Evolutionary conservation across 2,329 filamentous ascomycete genomes (phyloP).

Genomic region (Ceratocystis smalleyi): DNA sequence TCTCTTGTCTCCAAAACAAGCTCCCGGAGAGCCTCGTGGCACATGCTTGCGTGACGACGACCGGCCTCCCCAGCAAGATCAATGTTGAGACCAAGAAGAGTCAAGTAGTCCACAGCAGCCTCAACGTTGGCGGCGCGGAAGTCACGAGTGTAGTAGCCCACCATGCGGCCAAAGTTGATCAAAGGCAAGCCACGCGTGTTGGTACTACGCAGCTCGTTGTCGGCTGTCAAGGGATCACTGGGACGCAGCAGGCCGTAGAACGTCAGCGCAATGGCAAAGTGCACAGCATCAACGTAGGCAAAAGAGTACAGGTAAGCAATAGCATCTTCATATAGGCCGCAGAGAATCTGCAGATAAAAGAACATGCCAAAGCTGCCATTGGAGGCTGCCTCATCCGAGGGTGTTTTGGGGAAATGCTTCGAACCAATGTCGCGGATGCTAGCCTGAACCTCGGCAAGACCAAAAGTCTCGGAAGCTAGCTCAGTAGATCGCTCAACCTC

Average conservation of each 20-base stretch:
- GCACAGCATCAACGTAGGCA: constrained; percentile 82
- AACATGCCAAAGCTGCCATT: constrained; percentile 73
- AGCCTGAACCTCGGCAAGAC: constrained; percentile 52
- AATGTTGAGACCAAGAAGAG: constrained; percentile 78
- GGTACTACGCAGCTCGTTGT: constrained; percentile 52
- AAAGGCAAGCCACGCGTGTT: constrained; percentile 58
- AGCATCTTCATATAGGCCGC: constrained; percentile 88
- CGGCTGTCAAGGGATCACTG: constrained; percentile 59
- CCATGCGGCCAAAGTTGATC: constrained; percentile 84
- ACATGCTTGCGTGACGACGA: constrained; percentile 62
- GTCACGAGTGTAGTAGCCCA: constrained; percentile 89
- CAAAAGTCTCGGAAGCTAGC: constrained; percentile 50
- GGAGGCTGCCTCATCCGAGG: constrained; percentile 43
- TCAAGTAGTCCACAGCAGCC: constrained; percentile 84
- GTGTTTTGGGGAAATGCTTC: constrained; percentile 73
- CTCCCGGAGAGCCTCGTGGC: constrained; percentile 83
- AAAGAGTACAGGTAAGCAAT: constrained; percentile 82
- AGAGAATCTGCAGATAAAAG: constrained; percentile 81
- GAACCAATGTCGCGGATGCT: constrained; percentile 80
- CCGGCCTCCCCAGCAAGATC: constrained; percentile 63
- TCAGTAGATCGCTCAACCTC: constrained; percentile 49
- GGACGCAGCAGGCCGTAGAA: constrained; percentile 84
- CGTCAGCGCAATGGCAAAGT: constrained; percentile 78
- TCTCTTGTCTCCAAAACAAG: constrained; percentile 93
- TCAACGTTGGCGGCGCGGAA: constrained; percentile 84